These are phyloP conservation scores for Yamadazyma triangularis DNA, from an alignment of 1,139 yeast species.

Conservation along the genomic window DNA sequence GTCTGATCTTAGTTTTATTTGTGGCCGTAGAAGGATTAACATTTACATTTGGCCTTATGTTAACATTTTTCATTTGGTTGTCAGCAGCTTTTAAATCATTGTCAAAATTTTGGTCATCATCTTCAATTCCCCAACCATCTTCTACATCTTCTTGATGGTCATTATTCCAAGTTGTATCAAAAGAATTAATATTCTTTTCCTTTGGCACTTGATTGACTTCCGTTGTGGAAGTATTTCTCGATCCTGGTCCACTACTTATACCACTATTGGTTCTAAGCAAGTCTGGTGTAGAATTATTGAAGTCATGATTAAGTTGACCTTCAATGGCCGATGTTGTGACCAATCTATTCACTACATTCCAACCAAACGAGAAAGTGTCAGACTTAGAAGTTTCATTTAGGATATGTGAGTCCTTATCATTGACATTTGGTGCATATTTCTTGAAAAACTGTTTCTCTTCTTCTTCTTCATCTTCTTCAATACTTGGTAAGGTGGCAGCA, in stretches of 20 bases:
- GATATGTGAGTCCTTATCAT: constrained; percentile 4
- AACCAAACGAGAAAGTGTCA: constrained; percentile 22
- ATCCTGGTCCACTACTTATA: too few species aligned
- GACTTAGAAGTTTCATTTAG: constrained; percentile 4
- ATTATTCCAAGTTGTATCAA: constrained; percentile 4
- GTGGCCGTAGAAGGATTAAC: background rate
- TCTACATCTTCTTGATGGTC: constrained; percentile 14
- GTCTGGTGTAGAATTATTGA: constrained; percentile 41
- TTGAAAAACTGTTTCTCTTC: constrained; percentile 34
- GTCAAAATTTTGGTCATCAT: constrained; percentile 6
- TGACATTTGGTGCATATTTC: constrained; percentile 21
- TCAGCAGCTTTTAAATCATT: background rate
- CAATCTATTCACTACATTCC: constrained; percentile 37
- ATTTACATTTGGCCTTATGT: background rate
- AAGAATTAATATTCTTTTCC: background rate
- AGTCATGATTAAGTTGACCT: constrained; percentile 34
- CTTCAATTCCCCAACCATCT: constrained; percentile 32
- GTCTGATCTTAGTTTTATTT: constrained; percentile 3
- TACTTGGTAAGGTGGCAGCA: constrained; percentile 51
- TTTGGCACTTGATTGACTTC: constrained; percentile 5
- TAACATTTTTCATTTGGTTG: background rate
- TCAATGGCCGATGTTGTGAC: constrained; percentile 26
- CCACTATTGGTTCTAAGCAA: constrained; percentile 8
- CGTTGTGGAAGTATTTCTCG: constrained; percentile 5
- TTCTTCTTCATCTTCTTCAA: constrained; percentile 39